A percentile compares a stretch with the other conserved stretches of the same genome.
These are phyloP conservation scores for Botrytis fragariae DNA, from an alignment of 2,329 filamentous ascomycete genomes.

Conservation along the genomic window DNA sequence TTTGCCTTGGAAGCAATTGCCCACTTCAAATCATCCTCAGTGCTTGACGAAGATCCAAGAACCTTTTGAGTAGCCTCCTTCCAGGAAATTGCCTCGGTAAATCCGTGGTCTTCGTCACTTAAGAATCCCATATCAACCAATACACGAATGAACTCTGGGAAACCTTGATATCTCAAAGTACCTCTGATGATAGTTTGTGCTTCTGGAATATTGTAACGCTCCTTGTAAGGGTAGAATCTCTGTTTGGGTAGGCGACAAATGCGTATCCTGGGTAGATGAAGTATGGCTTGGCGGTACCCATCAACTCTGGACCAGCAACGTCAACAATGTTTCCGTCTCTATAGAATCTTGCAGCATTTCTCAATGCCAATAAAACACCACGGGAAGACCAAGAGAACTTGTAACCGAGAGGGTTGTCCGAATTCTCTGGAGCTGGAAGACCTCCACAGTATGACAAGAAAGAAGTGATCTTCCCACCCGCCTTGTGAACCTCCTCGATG, in stretches of 20 bases:
- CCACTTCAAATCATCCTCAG: slow-evolving; percentile 66
- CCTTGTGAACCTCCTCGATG: slow-evolving; percentile 83
- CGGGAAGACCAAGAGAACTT: slow-evolving; percentile 70
- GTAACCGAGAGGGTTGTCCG: slow-evolving; percentile 88
- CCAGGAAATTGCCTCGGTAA: slow-evolving; percentile 69
- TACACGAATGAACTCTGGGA: slow-evolving; percentile 84
- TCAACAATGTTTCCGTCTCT: slow-evolving; percentile 73
- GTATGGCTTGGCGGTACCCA: slow-evolving; percentile 86
- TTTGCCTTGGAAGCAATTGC: slow-evolving; percentile 73
- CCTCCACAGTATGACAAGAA: slow-evolving; percentile 78
- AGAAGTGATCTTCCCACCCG: slow-evolving; percentile 77
- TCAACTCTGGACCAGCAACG: slow-evolving; percentile 65
- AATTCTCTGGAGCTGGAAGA: slow-evolving; percentile 67
- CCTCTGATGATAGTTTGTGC: slow-evolving; percentile 80
- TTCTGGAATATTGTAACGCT: slow-evolving; percentile 90
- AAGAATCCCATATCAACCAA: slow-evolving; percentile 92
- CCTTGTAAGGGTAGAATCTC: slow-evolving; percentile 85
- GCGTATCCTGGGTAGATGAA: slow-evolving; percentile 78
- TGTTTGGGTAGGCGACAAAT: slow-evolving; percentile 91
- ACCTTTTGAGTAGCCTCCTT: slow-evolving; percentile 80
- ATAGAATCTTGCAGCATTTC: slow-evolving; percentile 82
- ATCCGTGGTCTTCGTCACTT: slow-evolving; percentile 62
- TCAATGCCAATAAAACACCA: slow-evolving; percentile 82
- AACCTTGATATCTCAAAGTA: slow-evolving; percentile 82
- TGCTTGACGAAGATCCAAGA: slow-evolving; percentile 63